Evolutionary conservation across 148 eudicot species (phyloP).

Genomic region (Vaccinium macrocarpon): DNA sequence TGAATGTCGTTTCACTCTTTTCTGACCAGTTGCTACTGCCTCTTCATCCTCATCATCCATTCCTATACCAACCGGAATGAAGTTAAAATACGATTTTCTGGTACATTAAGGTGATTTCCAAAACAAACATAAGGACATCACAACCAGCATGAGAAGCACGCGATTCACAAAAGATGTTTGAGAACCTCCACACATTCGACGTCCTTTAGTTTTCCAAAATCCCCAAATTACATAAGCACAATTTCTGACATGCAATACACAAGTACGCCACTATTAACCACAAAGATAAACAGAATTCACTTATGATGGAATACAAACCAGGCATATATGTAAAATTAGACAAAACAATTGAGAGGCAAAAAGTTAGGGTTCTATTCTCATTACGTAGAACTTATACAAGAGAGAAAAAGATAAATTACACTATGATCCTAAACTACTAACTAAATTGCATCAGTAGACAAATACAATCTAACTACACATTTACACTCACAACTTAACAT

Average conservation of each 20-base stretch:
- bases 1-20: conserved; percentile 38
- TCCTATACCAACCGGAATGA: conserved; percentile 26
- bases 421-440: no score
- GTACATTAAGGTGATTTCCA: not conserved
- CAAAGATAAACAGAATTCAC: not conserved
- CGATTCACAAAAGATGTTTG: not conserved
- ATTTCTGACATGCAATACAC: not conserved
- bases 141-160: not conserved
- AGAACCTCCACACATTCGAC: not conserved
- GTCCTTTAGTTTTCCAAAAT: not conserved
- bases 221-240: not conserved
- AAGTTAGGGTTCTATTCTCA: no score
- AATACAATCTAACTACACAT: no score
- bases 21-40: conserved; percentile 20
- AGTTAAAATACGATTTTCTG: not conserved
- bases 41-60: conserved; percentile 52
- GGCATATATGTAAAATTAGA: no score
- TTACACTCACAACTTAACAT: no score
- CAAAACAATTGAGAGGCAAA: no score
- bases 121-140: not conserved
- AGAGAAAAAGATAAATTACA: no score
- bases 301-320: not conserved
- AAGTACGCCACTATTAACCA: not conserved
- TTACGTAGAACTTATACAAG: no score
- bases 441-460: no score